Evolutionary conservation across 2,329 filamentous ascomycete genomes (phyloP).

Genomic region (Neofusicoccum sp.): DNA sequence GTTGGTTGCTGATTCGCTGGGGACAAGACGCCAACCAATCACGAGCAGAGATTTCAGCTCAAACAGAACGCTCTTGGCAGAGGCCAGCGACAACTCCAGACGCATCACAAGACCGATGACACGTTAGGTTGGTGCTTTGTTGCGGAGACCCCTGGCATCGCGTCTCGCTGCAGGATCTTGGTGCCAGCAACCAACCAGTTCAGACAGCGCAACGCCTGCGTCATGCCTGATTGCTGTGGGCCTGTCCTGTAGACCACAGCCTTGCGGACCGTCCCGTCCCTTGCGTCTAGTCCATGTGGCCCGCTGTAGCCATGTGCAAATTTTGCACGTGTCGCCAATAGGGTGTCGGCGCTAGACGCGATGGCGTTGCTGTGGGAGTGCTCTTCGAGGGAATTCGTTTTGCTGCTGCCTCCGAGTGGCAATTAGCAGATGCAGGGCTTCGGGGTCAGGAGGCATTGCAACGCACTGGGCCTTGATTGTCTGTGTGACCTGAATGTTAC

Average conservation of each 20-base stretch:
- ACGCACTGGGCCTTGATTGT: neutral
- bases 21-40: neutral
- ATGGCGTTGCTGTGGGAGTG: neutral
- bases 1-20: neutral
- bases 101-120: neutral
- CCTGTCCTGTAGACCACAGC: conserved; percentile 5
- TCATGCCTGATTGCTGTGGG: neutral
- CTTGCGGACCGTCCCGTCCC: conserved; percentile 14
- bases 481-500: neutral
- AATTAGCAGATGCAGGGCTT: neutral
- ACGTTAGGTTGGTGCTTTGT: neutral
- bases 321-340: neutral
- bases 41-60: neutral
- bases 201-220: neutral
- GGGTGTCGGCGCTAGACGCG: neutral
- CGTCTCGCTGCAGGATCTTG: neutral
- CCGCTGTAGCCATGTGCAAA: neutral
- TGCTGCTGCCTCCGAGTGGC: neutral
- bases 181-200: neutral
- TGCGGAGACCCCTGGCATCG: neutral
- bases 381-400: neutral
- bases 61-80: neutral
- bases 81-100: neutral
- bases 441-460: neutral
- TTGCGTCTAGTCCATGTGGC: conserved; percentile 11